phyloP scores from a whole-genome alignment of 2,329 filamentous ascomycete genomes.

The Xylaria polymorpha region DNA sequence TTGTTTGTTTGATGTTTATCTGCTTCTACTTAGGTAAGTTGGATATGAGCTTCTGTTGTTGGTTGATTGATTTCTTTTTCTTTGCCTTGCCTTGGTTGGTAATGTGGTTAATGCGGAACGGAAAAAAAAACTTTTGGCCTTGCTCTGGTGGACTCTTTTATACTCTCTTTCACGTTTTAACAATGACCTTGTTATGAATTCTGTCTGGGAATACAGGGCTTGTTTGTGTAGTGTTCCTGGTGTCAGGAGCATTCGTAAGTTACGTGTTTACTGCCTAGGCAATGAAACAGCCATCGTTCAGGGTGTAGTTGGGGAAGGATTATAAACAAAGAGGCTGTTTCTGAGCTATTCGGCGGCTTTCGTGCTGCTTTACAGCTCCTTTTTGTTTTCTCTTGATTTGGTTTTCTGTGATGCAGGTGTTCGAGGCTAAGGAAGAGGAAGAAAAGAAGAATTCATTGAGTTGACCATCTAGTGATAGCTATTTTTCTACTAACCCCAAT shows the following conservation, averaged over 20 bases:
- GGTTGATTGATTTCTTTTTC: not conserved
- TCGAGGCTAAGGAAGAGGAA: not conserved
- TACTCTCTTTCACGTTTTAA: not conserved
- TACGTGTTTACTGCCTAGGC: not conserved
- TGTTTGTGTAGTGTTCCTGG: not conserved
- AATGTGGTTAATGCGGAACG: not conserved
- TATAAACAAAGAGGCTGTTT: not conserved
- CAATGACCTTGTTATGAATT: not conserved
- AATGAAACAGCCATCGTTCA: not conserved
- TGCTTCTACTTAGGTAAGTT: not conserved
- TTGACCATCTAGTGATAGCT: not conserved
- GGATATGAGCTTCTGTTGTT: not conserved
- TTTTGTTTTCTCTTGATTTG: not conserved
- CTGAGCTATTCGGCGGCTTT: not conserved
- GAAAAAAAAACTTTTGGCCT: not conserved
- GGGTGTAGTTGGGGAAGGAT: not conserved
- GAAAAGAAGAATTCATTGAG: not conserved
- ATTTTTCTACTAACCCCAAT: not conserved
- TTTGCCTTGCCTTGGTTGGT: not conserved
- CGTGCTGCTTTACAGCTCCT: not conserved
- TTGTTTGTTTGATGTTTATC: not conserved
- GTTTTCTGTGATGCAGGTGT: not conserved
- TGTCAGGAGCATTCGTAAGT: not conserved
- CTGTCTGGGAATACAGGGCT: not conserved
- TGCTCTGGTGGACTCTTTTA: not conserved